Conservation (phyloP, 1,284 basidiomycete species). For the Leccinum solheimii region DNA sequence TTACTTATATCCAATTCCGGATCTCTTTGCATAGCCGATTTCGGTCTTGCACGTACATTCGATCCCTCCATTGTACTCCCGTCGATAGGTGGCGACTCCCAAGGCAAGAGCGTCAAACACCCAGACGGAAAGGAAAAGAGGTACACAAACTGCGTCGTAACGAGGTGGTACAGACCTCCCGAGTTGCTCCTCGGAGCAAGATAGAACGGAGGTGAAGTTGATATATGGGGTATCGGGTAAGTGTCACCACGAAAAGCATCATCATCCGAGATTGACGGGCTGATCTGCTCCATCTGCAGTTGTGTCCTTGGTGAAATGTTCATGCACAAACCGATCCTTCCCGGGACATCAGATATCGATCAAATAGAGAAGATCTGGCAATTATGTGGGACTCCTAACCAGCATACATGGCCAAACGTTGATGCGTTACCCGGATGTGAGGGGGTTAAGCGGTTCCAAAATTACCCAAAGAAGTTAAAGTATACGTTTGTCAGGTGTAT, state of each 20-base stretch:
- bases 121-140: constrained; percentile 58
- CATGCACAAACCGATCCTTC: constrained; percentile 82
- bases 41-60: constrained; percentile 87
- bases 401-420: constrained; percentile 82
- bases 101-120: constrained; percentile 41
- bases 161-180: constrained; percentile 96
- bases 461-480: constrained; percentile 54
- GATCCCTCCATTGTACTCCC: constrained; percentile 49
- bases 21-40: constrained; percentile 89
- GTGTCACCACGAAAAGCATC: constrained; percentile 28
- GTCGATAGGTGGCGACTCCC: constrained; percentile 20
- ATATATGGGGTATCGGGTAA: constrained; percentile 97
- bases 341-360: constrained; percentile 86
- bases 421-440: constrained; percentile 79
- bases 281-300: constrained; percentile 38
- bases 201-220: constrained; percentile 91
- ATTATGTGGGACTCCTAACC: constrained; percentile 86
- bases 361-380: constrained; percentile 90
- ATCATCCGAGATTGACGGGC: neutral
- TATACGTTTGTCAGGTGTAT: constrained; percentile 57
- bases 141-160: constrained; percentile 99
- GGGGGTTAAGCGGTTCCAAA: constrained; percentile 64
- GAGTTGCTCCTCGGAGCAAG: constrained; percentile 90
- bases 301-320: constrained; percentile 98
- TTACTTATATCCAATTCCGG: constrained; percentile 90